Evolutionary conservation across 768 basidiomycete genomes (phyloP).

Genomic region (Trametes cubensis): DNA sequence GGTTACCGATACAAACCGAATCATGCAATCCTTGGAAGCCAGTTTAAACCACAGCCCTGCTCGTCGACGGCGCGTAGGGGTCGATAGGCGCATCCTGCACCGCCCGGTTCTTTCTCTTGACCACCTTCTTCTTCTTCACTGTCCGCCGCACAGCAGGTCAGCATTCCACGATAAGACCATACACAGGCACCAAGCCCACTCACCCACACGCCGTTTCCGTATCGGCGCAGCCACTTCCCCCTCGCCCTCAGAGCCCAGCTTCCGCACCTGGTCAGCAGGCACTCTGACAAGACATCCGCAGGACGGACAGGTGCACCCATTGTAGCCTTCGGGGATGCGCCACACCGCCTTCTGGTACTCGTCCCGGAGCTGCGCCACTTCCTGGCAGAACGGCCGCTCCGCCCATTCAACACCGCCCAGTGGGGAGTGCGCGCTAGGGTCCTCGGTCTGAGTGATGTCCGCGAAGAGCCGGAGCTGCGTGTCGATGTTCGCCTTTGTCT

Average conservation of each 20-base stretch:
- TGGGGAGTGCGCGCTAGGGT: too few relatives aligned
- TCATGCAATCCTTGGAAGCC: background rate
- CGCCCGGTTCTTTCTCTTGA: slow-evolving; percentile 3
- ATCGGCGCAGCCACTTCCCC: background rate
- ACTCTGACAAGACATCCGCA: slow-evolving; percentile 13
- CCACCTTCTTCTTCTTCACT: slow-evolving; percentile 15
- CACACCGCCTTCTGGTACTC: slow-evolving; percentile 15
- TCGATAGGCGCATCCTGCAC: slow-evolving; percentile 5
- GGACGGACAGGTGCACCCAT: slow-evolving; percentile 14
- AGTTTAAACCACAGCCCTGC: background rate
- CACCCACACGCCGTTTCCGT: slow-evolving; percentile 7
- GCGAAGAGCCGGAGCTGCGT: background rate
- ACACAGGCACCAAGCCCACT: background rate
- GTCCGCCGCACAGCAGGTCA: background rate
- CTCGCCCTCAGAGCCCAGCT: slow-evolving; percentile 5
- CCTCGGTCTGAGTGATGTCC: background rate
- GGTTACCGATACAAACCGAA: background rate
- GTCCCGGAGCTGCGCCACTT: slow-evolving; percentile 21
- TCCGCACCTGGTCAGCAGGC: slow-evolving; percentile 3
- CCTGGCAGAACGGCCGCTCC: slow-evolving; percentile 10
- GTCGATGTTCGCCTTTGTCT: background rate
- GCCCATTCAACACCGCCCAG: background rate
- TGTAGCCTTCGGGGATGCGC: slow-evolving; percentile 4
- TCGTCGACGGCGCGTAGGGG: slow-evolving; percentile 23
- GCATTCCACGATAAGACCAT: background rate